Conservation (phyloP, 2,329 filamentous ascomycete genomes). For the Aureobasidium sp. region DNA sequence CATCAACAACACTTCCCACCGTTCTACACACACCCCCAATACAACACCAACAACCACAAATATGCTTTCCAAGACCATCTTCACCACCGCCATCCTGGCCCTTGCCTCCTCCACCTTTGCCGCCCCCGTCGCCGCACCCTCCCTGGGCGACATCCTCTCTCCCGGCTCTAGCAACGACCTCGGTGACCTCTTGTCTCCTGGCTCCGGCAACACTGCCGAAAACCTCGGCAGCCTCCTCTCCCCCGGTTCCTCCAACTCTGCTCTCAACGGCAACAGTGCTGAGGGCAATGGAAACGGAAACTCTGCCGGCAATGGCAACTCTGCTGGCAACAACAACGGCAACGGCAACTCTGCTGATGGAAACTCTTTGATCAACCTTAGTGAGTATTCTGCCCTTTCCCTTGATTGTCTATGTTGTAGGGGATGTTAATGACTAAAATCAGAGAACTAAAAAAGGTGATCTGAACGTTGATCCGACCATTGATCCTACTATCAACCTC, state of each 20-base stretch:
- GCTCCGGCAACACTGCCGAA: background rate
- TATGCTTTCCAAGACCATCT: conserved; percentile 19
- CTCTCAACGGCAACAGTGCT: conserved; percentile 1
- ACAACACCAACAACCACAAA: background rate
- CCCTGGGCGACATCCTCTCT: background rate
- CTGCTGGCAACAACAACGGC: conserved; percentile 1
- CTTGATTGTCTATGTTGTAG: too few relatives aligned
- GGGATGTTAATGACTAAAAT: conserved; percentile 19
- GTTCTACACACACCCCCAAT: background rate
- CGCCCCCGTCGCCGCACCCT: background rate
- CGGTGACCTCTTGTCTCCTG: background rate
- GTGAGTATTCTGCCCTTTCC: background rate
- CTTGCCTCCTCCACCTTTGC: conserved; percentile 8
- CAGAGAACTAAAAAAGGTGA: conserved; percentile 17
- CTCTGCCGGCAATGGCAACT: conserved; percentile 5
- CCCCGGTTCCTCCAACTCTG: background rate
- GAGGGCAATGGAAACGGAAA: conserved; percentile 13
- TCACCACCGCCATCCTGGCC: conserved; percentile 9
- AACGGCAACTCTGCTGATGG: conserved; percentile 15
- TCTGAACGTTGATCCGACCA: conserved; percentile 4
- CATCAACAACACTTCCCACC: background rate
- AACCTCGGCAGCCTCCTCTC: background rate
- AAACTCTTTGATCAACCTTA: conserved; percentile 14
- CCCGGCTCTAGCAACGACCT: too few relatives aligned
- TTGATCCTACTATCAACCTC: conserved; percentile 13